phyloP scores from a whole-genome alignment of 2,329 filamentous ascomycete genomes.

The Cladophialophora yegresii region DNA sequence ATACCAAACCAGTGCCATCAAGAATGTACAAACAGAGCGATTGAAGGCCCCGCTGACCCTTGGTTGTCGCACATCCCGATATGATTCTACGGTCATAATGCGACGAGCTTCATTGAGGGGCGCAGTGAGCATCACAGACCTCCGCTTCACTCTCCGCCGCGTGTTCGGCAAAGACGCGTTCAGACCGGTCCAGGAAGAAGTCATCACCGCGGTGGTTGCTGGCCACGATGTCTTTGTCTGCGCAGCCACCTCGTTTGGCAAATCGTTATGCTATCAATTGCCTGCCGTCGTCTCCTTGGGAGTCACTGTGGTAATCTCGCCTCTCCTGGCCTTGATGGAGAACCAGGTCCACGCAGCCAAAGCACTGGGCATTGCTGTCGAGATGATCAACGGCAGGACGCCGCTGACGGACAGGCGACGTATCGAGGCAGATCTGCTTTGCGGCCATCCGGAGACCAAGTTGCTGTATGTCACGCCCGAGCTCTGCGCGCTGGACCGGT shows the following conservation, averaged over 20 bases:
- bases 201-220: conserved; percentile 77
- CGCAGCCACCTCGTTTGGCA: conserved; percentile 74
- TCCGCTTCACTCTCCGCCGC: conserved; percentile 71
- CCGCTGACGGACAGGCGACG: conserved; percentile 62
- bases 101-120: conserved; percentile 17
- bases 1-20: too few species aligned
- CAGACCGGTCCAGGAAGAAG: conserved; percentile 82
- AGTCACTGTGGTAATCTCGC: conserved; percentile 87
- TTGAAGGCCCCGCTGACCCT: not conserved
- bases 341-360: conserved; percentile 86
- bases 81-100: conserved; percentile 8
- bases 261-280: conserved; percentile 89
- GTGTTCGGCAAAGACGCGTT: conserved; percentile 76
- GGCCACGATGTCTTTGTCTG: conserved; percentile 92
- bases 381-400: conserved; percentile 84
- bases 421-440: conserved; percentile 79
- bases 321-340: conserved; percentile 87
- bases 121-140: conserved; percentile 50
- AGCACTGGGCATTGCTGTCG: conserved; percentile 73
- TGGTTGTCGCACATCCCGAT: not conserved
- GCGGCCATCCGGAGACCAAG: conserved; percentile 78
- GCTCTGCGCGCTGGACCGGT: conserved; percentile 73
- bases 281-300: conserved; percentile 85
- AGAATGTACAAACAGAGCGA: not conserved
- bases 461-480: conserved; percentile 94